phyloP scores from a whole-genome alignment of 2,329 filamentous ascomycete species.

The Hymenoscyphus occultus region DNA sequence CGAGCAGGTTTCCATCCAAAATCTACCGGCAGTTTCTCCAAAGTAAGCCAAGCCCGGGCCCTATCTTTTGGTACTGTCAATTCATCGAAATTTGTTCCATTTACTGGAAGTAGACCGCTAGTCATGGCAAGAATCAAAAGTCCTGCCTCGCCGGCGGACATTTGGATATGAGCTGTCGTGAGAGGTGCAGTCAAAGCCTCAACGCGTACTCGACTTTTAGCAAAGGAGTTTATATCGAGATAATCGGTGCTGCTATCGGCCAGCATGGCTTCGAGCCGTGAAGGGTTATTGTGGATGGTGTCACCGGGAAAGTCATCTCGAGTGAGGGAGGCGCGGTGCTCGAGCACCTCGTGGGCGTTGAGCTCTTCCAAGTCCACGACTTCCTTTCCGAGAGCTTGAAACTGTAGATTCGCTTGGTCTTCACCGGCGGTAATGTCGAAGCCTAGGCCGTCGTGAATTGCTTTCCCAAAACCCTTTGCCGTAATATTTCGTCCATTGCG shows the following conservation, averaged over 20 bases:
- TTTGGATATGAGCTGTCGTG: neutral
- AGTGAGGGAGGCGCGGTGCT: neutral
- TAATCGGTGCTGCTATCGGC: neutral
- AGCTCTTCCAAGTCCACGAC: neutral
- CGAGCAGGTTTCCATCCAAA: neutral
- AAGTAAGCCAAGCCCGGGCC: neutral
- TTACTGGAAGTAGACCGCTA: neutral
- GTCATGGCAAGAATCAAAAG: neutral
- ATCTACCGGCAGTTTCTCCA: neutral
- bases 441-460: neutral
- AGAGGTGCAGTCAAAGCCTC: neutral
- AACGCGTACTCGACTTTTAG: neutral
- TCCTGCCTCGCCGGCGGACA: neutral
- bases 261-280: neutral
- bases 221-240: neutral
- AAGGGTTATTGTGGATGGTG: neutral
- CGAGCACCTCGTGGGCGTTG: neutral
- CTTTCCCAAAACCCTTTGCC: neutral
- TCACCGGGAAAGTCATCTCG: neutral
- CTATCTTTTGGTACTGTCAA: neutral
- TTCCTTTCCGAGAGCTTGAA: neutral
- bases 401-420: neutral
- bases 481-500: neutral
- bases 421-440: neutral
- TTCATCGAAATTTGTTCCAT: neutral